A percentile compares a stretch with the other conserved stretches of the same genome.
These are phyloP conservation scores for Leptographium procerum DNA, from an alignment of 2,329 filamentous ascomycete genomes.

Conservation along the genomic window DNA sequence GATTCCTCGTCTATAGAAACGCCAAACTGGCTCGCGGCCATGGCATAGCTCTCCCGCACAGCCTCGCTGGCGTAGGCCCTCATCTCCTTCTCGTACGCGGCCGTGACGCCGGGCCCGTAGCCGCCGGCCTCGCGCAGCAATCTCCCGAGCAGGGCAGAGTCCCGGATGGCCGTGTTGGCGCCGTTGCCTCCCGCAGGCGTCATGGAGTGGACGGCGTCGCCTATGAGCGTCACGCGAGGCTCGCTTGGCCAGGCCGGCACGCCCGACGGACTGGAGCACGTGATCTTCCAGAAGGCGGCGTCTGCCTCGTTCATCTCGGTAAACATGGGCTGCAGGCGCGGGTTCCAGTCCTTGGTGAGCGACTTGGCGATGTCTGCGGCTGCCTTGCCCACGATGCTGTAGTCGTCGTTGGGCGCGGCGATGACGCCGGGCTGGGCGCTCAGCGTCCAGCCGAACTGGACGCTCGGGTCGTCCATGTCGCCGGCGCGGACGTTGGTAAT, in stretches of 20 bases:
- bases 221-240: slow-evolving; percentile 45
- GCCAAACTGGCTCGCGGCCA: slow-evolving; percentile 21
- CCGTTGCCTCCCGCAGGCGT: slow-evolving; percentile 45
- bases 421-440: slow-evolving; percentile 45
- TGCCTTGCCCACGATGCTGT: slow-evolving; percentile 41
- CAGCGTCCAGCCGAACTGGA: slow-evolving; percentile 55
- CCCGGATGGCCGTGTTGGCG: slow-evolving; percentile 44
- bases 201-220: slow-evolving; percentile 47
- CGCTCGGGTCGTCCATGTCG: slow-evolving; percentile 45
- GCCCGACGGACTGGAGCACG: slow-evolving; percentile 46
- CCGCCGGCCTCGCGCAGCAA: slow-evolving; percentile 41
- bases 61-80: slow-evolving; percentile 45
- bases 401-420: slow-evolving; percentile 46
- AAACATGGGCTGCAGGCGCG: slow-evolving; percentile 42
- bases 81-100: slow-evolving; percentile 52
- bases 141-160: slow-evolving; percentile 42
- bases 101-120: slow-evolving; percentile 39
- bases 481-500: slow-evolving; percentile 53
- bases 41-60: slow-evolving; percentile 40
- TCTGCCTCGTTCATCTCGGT: slow-evolving; percentile 45
- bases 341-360: slow-evolving; percentile 43
- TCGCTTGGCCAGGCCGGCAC: slow-evolving; percentile 50
- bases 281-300: slow-evolving; percentile 57
- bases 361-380: slow-evolving; percentile 47
- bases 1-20: not conserved